A percentile compares a stretch with the other conserved stretches of the same genome.
phyloP scores from a whole-genome alignment of 495 filamentous ascomycete species.

The Penicillium maclennaniae region DNA sequence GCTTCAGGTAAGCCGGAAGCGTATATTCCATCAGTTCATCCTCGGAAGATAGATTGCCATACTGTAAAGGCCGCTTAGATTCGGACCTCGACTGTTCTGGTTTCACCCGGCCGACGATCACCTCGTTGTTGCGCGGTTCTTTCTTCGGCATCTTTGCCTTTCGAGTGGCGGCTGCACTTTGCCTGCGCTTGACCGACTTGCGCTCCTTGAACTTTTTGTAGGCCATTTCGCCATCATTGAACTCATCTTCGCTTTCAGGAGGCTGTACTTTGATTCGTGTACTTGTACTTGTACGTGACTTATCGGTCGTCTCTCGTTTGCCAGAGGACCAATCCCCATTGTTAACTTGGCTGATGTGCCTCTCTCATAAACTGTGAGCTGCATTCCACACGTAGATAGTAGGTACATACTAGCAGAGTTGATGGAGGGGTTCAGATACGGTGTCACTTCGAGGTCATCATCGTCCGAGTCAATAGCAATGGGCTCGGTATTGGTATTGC shows the following conservation, averaged over 20 bases:
- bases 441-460: constrained; percentile 38
- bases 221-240: constrained; percentile 47
- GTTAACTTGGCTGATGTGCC: neutral
- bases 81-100: constrained; percentile 15
- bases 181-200: constrained; percentile 53
- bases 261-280: constrained; percentile 16
- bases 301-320: constrained; percentile 5
- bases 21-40: constrained; percentile 57
- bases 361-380: constrained; percentile 16
- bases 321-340: neutral
- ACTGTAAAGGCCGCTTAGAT: constrained; percentile 24
- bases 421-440: constrained; percentile 11
- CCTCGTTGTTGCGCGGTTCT: constrained; percentile 12
- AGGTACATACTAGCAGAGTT: constrained; percentile 12
- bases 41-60: constrained; percentile 45
- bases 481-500: constrained; percentile 14
- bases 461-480: constrained; percentile 35
- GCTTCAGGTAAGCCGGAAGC: constrained; percentile 55
- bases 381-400: constrained; percentile 10
- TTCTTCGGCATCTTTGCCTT: constrained; percentile 39
- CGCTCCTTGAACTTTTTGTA: constrained; percentile 59
- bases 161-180: constrained; percentile 43
- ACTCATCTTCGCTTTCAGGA: constrained; percentile 34
- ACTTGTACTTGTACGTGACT: constrained; percentile 14
- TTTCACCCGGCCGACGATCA: constrained; percentile 31